These are phyloP conservation scores for Tetrapyrgos nigripes DNA, from an alignment of 1,284 basidiomycete genomes.

Conservation along the genomic window DNA sequence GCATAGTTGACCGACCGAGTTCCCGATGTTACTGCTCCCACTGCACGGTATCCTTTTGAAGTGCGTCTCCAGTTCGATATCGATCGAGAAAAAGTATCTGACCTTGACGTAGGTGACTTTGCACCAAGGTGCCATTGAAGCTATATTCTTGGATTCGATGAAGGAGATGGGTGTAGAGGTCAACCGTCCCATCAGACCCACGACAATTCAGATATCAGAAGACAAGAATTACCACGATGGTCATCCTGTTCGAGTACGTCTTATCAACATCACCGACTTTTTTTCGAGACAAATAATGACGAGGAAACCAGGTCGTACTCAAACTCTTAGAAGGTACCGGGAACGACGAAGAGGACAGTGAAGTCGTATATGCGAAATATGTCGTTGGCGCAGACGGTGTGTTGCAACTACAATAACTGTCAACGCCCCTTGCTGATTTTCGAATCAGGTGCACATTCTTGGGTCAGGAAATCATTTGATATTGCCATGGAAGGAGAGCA, in stretches of 20 bases:
- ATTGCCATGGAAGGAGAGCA: constrained; percentile 83
- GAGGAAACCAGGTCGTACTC: constrained; percentile 44
- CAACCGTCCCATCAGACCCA: constrained; percentile 62
- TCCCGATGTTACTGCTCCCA: constrained; percentile 61
- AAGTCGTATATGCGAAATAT: constrained; percentile 63
- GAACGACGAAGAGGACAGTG: constrained; percentile 38
- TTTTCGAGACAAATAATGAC: neutral
- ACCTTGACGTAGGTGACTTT: constrained; percentile 57
- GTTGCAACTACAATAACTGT: constrained; percentile 7
- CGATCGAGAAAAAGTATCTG: constrained; percentile 2
- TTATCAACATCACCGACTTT: neutral
- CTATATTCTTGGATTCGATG: constrained; percentile 72
- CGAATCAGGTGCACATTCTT: constrained; percentile 75
- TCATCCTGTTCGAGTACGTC: constrained; percentile 62
- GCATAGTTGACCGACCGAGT: constrained; percentile 63
- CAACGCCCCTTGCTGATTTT: neutral
- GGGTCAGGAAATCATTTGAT: constrained; percentile 74
- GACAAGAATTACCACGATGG: constrained; percentile 52
- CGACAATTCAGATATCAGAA: constrained; percentile 55
- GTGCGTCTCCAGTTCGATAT: constrained; percentile 34
- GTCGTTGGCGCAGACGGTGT: constrained; percentile 69
- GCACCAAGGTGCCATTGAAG: constrained; percentile 80
- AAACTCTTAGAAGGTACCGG: constrained; percentile 34
- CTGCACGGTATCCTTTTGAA: constrained; percentile 72
- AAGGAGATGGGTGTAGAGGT: constrained; percentile 56